These are phyloP conservation scores for Boechera divaricarpa DNA, from an alignment of 345 rosid genomes.

Conservation along the genomic window DNA sequence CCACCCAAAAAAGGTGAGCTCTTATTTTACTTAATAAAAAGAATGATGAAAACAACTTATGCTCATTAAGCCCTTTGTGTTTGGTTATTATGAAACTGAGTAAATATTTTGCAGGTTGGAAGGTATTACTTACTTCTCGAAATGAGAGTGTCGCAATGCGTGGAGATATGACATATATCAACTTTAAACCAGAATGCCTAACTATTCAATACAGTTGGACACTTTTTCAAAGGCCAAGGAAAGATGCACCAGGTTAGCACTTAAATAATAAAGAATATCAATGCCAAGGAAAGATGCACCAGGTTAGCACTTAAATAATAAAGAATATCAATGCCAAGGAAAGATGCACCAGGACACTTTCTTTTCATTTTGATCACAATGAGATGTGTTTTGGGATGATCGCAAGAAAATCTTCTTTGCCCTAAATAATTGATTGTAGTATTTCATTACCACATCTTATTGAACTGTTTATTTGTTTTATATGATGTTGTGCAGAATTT, in stretches of 20 bases:
- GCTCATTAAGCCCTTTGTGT: too few relatives aligned
- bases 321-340: too few relatives aligned
- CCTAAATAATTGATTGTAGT: too few relatives aligned
- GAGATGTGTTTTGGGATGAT: too few relatives aligned
- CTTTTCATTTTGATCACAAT: background rate
- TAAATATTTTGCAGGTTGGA: background rate
- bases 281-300: background rate
- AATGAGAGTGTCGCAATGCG: constrained; percentile 21
- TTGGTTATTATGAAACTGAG: too few relatives aligned
- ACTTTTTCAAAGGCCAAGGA: background rate
- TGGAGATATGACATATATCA: constrained; percentile 1
- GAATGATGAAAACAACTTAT: too few relatives aligned
- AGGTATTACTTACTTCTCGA: constrained; percentile 50
- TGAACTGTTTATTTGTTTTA: too few relatives aligned
- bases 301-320: constrained; percentile 19
- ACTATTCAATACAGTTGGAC: constrained; percentile 43
- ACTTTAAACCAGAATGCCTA: constrained; percentile 22
- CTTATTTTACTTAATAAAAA: background rate
- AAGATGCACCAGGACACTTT: constrained; percentile 30
- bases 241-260: constrained; percentile 23
- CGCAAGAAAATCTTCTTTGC: too few relatives aligned
- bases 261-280: too few relatives aligned
- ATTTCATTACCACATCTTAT: too few relatives aligned
- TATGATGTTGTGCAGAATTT: background rate
- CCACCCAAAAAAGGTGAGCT: background rate